These are phyloP conservation scores for Pseudonitzschia delicatissima DNA, from an alignment of 108 stramenopile species.

Conservation along the genomic window DNA sequence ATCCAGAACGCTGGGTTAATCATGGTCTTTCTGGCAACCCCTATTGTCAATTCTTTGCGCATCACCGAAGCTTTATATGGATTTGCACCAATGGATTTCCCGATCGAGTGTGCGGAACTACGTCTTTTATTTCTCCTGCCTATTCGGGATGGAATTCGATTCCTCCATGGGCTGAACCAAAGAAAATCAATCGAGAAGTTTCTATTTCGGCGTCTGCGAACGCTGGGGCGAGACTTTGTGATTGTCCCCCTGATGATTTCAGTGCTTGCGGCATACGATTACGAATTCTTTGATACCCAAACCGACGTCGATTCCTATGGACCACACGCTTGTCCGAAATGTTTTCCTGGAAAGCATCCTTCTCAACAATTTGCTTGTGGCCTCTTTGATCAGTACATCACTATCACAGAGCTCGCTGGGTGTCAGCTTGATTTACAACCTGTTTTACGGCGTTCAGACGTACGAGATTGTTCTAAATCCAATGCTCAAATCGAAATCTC, in stretches of 20 bases:
- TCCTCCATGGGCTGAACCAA: background rate
- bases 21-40: slow-evolving; percentile 6
- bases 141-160: background rate
- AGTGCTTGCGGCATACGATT: background rate
- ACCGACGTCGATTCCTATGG: background rate
- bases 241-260: background rate
- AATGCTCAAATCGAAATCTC: slow-evolving; percentile 48
- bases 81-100: background rate
- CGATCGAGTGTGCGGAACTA: background rate
- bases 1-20: background rate
- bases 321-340: background rate
- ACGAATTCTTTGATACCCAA: background rate
- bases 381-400: background rate
- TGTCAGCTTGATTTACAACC: background rate
- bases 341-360: slow-evolving; percentile 8
- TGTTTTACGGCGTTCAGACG: background rate
- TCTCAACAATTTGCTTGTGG: background rate
- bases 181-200: background rate
- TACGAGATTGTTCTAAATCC: slow-evolving; percentile 20
- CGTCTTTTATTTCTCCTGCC: slow-evolving; percentile 10
- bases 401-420: background rate
- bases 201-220: no score
- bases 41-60: slow-evolving; percentile 1
- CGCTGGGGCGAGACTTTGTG: background rate
- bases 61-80: slow-evolving; percentile 1